Percentiles rank a stretch among this genome's conserved stretches.
phyloP scores from a whole-genome alignment of 192 early-diverging fungal species.

The Backusella mclennaniae region DNA sequence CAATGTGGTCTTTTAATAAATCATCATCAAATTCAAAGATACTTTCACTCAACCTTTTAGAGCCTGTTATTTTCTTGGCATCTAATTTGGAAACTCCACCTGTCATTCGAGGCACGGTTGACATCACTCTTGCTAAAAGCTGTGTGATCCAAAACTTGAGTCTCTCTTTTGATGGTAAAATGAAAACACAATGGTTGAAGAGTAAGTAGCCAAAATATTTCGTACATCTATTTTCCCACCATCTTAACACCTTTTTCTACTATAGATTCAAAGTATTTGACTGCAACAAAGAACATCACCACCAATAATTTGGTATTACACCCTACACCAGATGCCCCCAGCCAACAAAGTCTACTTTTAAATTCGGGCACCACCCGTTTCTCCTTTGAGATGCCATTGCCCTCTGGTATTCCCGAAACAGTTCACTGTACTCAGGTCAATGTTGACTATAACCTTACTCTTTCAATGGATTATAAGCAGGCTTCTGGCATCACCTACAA shows the following conservation, averaged over 20 bases:
- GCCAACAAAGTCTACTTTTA: neutral
- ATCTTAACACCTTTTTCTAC: neutral
- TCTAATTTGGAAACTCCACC: neutral
- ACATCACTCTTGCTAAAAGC: neutral
- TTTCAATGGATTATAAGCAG: slow-evolving; percentile 1
- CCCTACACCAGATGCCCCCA: neutral
- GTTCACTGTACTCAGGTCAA: neutral
- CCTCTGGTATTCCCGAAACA: slow-evolving; percentile 10
- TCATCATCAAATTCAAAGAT: neutral
- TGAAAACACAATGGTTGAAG: slow-evolving; percentile 6
- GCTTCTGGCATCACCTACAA: neutral
- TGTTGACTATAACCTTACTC: slow-evolving; percentile 5
- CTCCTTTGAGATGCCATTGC: slow-evolving; percentile 24
- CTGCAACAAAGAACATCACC: neutral
- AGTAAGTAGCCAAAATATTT: neutral
- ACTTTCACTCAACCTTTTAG: slow-evolving; percentile 1
- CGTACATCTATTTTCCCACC: neutral
- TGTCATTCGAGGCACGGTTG: slow-evolving; percentile 9
- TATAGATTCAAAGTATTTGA: slow-evolving; percentile 10
- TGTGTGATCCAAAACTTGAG: neutral
- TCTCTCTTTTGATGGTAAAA: neutral
- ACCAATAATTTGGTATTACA: slow-evolving; percentile 9
- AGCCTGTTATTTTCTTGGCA: slow-evolving; percentile 13
- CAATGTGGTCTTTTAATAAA: slow-evolving; percentile 1
- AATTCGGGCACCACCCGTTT: slow-evolving; percentile 3